Conservation (phyloP, 495 filamentous ascomycete species). For the Physcia stellaris region DNA sequence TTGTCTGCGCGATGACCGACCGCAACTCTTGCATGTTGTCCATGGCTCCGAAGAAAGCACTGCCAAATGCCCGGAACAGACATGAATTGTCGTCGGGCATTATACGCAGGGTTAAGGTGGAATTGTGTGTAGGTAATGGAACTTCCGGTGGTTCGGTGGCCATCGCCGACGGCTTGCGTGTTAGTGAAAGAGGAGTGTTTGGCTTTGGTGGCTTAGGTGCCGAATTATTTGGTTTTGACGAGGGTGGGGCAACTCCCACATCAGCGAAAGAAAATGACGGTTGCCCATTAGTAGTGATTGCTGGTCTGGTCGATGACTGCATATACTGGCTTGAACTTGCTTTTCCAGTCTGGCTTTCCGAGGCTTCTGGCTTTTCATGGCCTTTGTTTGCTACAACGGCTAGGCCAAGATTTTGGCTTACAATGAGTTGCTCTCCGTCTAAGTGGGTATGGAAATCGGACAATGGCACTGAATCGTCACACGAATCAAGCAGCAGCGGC, state of each 20-base stretch:
- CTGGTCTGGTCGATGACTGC: no score
- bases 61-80: slow-evolving; percentile 79
- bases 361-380: not conserved
- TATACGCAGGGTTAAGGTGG: slow-evolving; percentile 68
- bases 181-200: slow-evolving; percentile 20
- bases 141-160: slow-evolving; percentile 55
- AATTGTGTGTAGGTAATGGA: slow-evolving; percentile 43
- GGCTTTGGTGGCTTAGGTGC: not conserved
- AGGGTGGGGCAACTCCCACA: slow-evolving; percentile 12
- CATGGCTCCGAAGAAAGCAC: slow-evolving; percentile 57
- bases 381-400: slow-evolving; percentile 7
- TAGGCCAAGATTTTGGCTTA: slow-evolving; percentile 28
- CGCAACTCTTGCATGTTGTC: slow-evolving; percentile 67
- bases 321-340: not conserved
- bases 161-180: slow-evolving; percentile 23
- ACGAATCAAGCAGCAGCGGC: slow-evolving; percentile 43
- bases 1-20: slow-evolving; percentile 66
- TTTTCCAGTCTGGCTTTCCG: not conserved
- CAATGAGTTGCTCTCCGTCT: slow-evolving; percentile 71
- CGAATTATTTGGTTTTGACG: slow-evolving; percentile 1
- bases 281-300: not conserved
- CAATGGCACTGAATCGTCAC: slow-evolving; percentile 32
- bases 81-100: slow-evolving; percentile 98
- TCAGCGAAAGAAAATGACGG: slow-evolving; percentile 15
- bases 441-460: slow-evolving; percentile 50